These are phyloP conservation scores for Xylaria palmicola DNA, from an alignment of 495 filamentous ascomycete genomes.

Conservation along the genomic window DNA sequence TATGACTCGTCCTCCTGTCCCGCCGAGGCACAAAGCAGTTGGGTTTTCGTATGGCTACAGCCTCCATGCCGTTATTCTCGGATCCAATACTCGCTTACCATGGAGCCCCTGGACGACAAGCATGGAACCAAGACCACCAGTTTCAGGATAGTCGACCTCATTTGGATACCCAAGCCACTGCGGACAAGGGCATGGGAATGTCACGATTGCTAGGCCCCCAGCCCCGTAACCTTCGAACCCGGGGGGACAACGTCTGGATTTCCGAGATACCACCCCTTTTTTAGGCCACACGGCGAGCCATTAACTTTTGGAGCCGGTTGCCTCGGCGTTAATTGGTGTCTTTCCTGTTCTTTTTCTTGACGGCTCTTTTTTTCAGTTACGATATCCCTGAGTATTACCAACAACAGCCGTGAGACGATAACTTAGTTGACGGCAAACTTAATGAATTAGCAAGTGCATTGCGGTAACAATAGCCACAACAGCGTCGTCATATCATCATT, in stretches of 20 bases:
- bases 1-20: not conserved
- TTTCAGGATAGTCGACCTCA: slow-evolving; percentile 9
- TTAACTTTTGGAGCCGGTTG: slow-evolving; percentile 2
- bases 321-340: slow-evolving; percentile 10
- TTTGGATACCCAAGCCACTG: slow-evolving; percentile 12
- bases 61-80: not conserved
- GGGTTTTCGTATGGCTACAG: not conserved
- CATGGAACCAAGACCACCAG: not conserved
- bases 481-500: not conserved
- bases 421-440: not conserved
- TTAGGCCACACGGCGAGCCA: slow-evolving; percentile 1
- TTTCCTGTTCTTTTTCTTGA: slow-evolving; percentile 7
- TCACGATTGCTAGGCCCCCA: not conserved
- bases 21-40: not conserved
- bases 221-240: not conserved
- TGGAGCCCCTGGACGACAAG: not conserved
- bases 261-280: not conserved
- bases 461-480: not conserved
- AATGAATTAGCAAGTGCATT: slow-evolving; percentile 15
- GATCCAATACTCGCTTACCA: not conserved
- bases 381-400: slow-evolving; percentile 17
- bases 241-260: not conserved
- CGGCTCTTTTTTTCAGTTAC: slow-evolving; percentile 12
- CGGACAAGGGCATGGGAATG: not conserved
- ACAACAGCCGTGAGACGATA: not conserved